Evolutionary conservation across 768 basidiomycete genomes (phyloP), one percentile per base, ranked within the genome.

Genomic region (Lactifluus pinguis): DNA sequence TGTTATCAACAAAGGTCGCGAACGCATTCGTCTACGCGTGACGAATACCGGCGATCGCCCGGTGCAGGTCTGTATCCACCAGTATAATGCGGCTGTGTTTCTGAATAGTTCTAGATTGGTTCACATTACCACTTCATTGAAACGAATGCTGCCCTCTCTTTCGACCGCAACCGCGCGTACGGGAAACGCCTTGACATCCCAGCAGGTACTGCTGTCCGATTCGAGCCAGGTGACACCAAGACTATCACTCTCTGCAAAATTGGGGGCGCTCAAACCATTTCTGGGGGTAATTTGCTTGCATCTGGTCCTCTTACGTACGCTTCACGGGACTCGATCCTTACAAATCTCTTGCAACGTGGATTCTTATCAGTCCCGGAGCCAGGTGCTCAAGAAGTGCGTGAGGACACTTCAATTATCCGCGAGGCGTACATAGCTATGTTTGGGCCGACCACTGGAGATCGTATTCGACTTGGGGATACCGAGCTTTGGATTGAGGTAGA

Each of bases 81-180:
- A 57, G 45, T 39, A 10, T 47, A 39, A 61, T 32, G 34, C 29
- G n/a, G 59, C 39, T n/a, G 29, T 17, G 15, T 6, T 64, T 49
- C 63, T 34, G 15, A 60, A 36, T 21, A 17, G 49, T 50, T 34
- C 38, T 9, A 94, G 87, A 81, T 97, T 58, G 95, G 95, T 3
- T 95, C 93, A 0, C 94, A 98, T 70, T 98, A 95, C 73, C 91
- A 87, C 62, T 97, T 99, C 73, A 79, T 89, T 63, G 95, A 98
- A 75, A 88, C 89, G 2, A 99, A 98, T 74, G 72, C 81, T 4
- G 76, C 79, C 0, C 80, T 98, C 9, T 76, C 77, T 13, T 98
- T 98, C 66, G 94, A 98, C 73, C 86, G 97, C 30, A 74, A 72
- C 5, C 79, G 83, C 60, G 83, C 94, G 0, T 88, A 94, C 63